These are phyloP conservation scores for Xerocomus minutiporus DNA, from an alignment of 1,284 basidiomycete genomes.

Conservation along the genomic window DNA sequence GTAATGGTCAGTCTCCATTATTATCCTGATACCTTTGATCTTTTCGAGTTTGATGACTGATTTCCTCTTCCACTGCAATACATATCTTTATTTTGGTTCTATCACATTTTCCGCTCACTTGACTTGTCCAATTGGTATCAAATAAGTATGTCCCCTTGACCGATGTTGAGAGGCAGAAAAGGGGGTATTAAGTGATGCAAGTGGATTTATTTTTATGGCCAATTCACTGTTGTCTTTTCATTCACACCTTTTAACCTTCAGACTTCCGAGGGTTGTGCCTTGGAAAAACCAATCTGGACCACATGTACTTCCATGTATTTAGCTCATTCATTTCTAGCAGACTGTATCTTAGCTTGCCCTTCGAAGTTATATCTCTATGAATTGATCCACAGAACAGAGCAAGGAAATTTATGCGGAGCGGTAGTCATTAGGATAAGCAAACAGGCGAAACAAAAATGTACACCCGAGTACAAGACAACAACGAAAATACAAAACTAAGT, in stretches of 20 bases:
- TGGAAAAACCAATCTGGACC: too few species aligned
- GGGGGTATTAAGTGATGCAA: conserved; percentile 17
- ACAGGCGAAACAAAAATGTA: neutral
- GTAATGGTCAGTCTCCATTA: conserved; percentile 58
- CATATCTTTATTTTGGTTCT: neutral
- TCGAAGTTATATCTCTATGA: too few species aligned
- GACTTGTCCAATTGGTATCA: neutral
- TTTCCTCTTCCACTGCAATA: neutral
- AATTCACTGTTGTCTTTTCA: neutral
- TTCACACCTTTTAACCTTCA: neutral
- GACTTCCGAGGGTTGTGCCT: neutral
- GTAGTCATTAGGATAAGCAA: neutral
- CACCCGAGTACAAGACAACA: neutral
- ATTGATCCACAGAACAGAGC: too few species aligned
- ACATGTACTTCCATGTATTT: neutral
- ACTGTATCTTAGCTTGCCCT: neutral
- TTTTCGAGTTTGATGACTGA: conserved; percentile 14
- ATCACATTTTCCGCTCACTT: neutral
- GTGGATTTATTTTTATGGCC: neutral
- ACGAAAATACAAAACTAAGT: conserved; percentile 2
- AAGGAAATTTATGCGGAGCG: too few species aligned
- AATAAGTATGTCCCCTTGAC: conserved; percentile 30
- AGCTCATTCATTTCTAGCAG: neutral
- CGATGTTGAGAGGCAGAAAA: conserved; percentile 25
- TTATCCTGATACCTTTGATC: conserved; percentile 10